phyloP scores from a whole-genome alignment of 176 grass and related monocot species.

The Oryza rufipogon region DNA sequence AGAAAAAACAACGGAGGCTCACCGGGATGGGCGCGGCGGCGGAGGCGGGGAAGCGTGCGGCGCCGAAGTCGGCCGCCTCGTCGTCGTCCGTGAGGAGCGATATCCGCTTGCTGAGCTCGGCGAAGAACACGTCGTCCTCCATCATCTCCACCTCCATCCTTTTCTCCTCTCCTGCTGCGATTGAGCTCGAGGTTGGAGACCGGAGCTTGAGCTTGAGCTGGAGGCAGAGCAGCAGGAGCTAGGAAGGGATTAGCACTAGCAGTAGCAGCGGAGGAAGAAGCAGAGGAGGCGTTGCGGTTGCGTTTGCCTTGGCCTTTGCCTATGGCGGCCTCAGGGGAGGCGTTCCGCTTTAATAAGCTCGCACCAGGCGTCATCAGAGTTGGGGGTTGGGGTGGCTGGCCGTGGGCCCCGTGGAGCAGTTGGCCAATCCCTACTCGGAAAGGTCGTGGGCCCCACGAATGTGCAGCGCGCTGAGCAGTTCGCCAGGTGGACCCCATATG shows the following conservation, averaged over 20 bases:
- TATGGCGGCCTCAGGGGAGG: not conserved
- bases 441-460: conserved; percentile 39
- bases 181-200: not conserved
- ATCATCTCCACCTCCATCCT: conserved; percentile 58
- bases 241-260: too few relatives aligned
- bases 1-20: conserved; percentile 7
- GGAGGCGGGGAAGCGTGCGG: conserved; percentile 46
- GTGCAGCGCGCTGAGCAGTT: conserved; percentile 8
- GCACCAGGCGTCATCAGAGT: not conserved
- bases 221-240: not conserved
- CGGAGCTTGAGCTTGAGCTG: not conserved
- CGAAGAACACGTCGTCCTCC: conserved; percentile 93
- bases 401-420: conserved; percentile 41
- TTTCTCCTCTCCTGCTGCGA: not conserved
- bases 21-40: conserved; percentile 44
- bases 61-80: conserved; percentile 63
- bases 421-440: conserved; percentile 58
- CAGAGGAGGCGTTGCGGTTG: not conserved
- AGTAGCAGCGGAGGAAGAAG: not conserved
- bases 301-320: conserved; percentile 8
- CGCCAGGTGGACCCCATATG: not conserved
- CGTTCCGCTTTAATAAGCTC: conserved; percentile 42
- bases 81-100: conserved; percentile 94
- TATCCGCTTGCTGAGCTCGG: conserved; percentile 95
- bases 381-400: not conserved